A percentile compares a stretch with the other conserved stretches of the same genome.
Conservation (phyloP, 257 asterid genomes). For the Solanum lycopersicoides region DNA sequence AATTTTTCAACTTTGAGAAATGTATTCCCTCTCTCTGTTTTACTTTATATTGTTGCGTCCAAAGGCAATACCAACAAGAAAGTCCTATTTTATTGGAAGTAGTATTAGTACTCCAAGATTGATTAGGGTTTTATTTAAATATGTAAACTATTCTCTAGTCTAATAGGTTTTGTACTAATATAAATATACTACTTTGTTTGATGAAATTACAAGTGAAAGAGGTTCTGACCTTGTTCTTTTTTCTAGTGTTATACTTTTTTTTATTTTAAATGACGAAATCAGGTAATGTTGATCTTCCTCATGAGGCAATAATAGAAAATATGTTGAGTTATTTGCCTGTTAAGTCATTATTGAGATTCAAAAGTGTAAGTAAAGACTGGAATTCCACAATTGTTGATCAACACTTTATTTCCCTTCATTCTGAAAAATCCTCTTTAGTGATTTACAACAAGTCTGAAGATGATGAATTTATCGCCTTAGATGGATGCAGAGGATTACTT, state of each 20-base stretch:
- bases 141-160: not conserved
- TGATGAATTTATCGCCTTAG: not conserved
- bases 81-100: too few relatives aligned
- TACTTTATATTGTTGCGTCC: too few relatives aligned
- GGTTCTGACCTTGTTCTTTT: too few relatives aligned
- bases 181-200: too few relatives aligned
- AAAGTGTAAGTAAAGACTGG: not conserved
- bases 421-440: not conserved
- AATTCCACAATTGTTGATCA: not conserved
- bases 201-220: too few relatives aligned
- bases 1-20: too few relatives aligned
- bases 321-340: not conserved
- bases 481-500: not conserved
- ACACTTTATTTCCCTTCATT: not conserved
- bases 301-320: not conserved
- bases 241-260: too few relatives aligned
- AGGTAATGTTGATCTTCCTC: not conserved
- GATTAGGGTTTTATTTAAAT: too few relatives aligned
- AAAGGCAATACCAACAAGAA: too few relatives aligned
- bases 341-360: not conserved
- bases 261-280: not conserved
- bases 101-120: too few relatives aligned
- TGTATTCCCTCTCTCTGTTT: too few relatives aligned
- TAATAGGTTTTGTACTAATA: not conserved
- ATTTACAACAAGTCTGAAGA: not conserved